phyloP scores from a whole-genome alignment of 768 basidiomycete genomes.

The Kwoniella mangroviensis region DNA sequence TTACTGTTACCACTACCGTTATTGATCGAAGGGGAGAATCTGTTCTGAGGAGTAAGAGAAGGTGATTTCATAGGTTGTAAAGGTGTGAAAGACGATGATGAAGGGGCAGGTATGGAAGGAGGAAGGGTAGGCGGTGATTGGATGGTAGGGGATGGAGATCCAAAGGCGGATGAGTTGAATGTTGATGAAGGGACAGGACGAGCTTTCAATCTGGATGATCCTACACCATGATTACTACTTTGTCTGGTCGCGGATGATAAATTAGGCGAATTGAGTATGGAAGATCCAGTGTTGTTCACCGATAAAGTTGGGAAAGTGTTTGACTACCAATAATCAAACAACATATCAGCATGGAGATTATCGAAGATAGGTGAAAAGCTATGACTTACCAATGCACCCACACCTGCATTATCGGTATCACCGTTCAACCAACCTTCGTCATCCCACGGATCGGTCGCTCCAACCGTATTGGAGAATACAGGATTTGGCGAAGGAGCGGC shows the following conservation, averaged over 20 bases:
- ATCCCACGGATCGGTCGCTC: conserved; percentile 45
- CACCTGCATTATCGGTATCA: conserved; percentile 8
- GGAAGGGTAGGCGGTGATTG: conserved; percentile 12
- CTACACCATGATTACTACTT: conserved; percentile 10
- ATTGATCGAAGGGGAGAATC: not conserved
- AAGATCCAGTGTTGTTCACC: conserved; percentile 17
- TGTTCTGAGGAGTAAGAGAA: conserved; percentile 7
- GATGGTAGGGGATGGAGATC: not conserved
- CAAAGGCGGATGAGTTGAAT: conserved; percentile 52
- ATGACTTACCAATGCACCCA: conserved; percentile 33
- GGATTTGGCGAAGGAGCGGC: conserved; percentile 18
- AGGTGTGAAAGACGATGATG: conserved; percentile 12
- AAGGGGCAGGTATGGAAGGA: conserved; percentile 3
- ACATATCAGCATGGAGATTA: not conserved
- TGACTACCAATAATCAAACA: not conserved
- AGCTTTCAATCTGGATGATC: conserved; percentile 43
- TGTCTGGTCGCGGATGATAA: conserved; percentile 3
- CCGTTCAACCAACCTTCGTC: conserved; percentile 45
- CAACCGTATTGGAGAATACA: conserved; percentile 1
- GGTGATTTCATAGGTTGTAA: conserved; percentile 8
- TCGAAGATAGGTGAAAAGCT: not conserved
- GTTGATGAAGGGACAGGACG: conserved; percentile 47
- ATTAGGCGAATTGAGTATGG: not conserved
- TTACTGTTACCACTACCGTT: not conserved
- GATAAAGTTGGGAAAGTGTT: conserved; percentile 30